Evolutionary conservation across 2,329 filamentous ascomycete species (phyloP).

Genomic region (Ophiocordyceps polyrhachis-furcata): DNA sequence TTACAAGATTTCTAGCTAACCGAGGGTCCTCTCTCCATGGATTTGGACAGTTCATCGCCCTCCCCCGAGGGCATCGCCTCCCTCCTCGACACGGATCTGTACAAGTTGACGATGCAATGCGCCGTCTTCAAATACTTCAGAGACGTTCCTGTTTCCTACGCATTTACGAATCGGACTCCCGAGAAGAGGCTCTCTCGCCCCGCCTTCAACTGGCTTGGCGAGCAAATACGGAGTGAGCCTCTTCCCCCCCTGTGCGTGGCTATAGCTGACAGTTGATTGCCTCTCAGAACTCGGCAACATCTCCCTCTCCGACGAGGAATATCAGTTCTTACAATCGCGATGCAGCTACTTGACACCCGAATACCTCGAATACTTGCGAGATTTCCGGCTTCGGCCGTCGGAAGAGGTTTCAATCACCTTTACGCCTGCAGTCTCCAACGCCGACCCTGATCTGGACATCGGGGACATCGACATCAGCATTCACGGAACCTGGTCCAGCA

Average conservation of each 20-base stretch:
- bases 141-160: slow-evolving; percentile 66
- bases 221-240: slow-evolving; percentile 60
- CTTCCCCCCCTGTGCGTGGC: background rate
- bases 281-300: slow-evolving; percentile 61
- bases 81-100: slow-evolving; percentile 68
- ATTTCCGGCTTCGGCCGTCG: slow-evolving; percentile 63
- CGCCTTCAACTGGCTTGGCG: slow-evolving; percentile 69
- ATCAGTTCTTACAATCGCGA: slow-evolving; percentile 55
- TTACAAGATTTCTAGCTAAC: too few species aligned
- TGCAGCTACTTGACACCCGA: slow-evolving; percentile 63
- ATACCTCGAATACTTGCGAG: slow-evolving; percentile 66
- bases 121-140: slow-evolving; percentile 86
- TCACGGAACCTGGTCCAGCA: slow-evolving; percentile 76
- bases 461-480: slow-evolving; percentile 65
- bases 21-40: slow-evolving; percentile 22
- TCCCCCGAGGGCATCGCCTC: slow-evolving; percentile 64
- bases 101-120: slow-evolving; percentile 99
- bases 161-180: slow-evolving; percentile 88
- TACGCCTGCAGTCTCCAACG: slow-evolving; percentile 31
- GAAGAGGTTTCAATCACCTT: slow-evolving; percentile 65
- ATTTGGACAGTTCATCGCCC: slow-evolving; percentile 46
- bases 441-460: slow-evolving; percentile 41
- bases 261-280: background rate
- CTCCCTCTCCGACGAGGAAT: slow-evolving; percentile 59
- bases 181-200: slow-evolving; percentile 75